phyloP scores from a whole-genome alignment of 2,329 filamentous ascomycete genomes.

The Pyrenophora teres region DNA sequence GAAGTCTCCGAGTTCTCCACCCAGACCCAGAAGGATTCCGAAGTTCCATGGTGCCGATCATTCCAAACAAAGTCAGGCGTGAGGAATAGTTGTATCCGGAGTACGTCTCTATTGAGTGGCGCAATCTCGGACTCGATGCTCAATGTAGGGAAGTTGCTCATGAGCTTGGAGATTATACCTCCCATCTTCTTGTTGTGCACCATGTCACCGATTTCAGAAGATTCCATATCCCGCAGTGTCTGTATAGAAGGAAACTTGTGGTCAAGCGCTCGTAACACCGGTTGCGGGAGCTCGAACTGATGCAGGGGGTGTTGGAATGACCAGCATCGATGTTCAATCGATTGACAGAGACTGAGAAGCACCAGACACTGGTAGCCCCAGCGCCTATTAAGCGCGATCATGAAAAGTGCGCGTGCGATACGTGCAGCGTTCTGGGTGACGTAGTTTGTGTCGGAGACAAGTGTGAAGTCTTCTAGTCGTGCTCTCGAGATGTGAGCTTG shows the following conservation, averaged over 20 bases:
- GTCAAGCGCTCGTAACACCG: conserved; percentile 83
- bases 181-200: conserved; percentile 93
- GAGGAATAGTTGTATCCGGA: conserved; percentile 85
- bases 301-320: conserved; percentile 92
- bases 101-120: conserved; percentile 89
- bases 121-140: conserved; percentile 93
- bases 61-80: conserved; percentile 95
- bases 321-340: conserved; percentile 96
- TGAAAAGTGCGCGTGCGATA: conserved; percentile 93
- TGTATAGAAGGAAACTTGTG: conserved; percentile 82
- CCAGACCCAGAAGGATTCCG: conserved; percentile 98
- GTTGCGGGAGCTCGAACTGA: conserved; percentile 88
- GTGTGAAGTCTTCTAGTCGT: conserved; percentile 88
- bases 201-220: conserved; percentile 84
- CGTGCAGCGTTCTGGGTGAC: conserved; percentile 93
- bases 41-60: conserved; percentile 88
- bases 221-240: conserved; percentile 87
- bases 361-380: conserved; percentile 97
- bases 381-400: conserved; percentile 92
- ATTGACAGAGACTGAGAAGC: conserved; percentile 88
- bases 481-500: conserved; percentile 92
- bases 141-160: conserved; percentile 91
- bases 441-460: conserved; percentile 90
- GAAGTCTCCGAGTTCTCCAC: conserved; percentile 97
- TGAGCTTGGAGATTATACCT: conserved; percentile 74